A percentile compares a stretch with the other conserved stretches of the same genome.
Evolutionary conservation across 164 flowering plant species (phyloP).

Genomic region (Litsea cubeba): DNA sequence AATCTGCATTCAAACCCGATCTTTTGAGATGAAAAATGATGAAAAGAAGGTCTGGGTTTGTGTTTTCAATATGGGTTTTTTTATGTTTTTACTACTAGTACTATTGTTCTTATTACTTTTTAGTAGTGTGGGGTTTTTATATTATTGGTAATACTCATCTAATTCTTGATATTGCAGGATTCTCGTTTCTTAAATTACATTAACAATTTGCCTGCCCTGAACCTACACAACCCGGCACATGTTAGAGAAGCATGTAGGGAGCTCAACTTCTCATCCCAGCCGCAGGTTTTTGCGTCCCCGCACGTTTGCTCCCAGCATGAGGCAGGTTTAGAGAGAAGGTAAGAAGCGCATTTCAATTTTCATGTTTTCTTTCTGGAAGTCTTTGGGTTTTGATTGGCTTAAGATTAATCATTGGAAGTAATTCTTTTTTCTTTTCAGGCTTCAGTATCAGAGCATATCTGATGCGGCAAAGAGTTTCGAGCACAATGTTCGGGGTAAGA

Average conservation of each 20-base stretch:
- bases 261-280: conserved; percentile 32
- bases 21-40: too few relatives aligned
- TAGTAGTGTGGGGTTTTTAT: background rate
- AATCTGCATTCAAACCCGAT: too few relatives aligned
- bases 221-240: conserved; percentile 25
- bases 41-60: too few relatives aligned
- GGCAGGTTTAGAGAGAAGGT: conserved; percentile 31
- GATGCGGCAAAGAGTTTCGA: background rate
- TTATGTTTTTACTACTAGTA: background rate
- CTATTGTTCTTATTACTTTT: background rate
- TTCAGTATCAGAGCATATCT: background rate
- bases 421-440: background rate
- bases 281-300: conserved; percentile 46
- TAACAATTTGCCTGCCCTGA: conserved; percentile 40
- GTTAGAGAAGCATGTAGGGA: conserved; percentile 31
- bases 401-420: background rate
- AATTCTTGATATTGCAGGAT: conserved; percentile 30
- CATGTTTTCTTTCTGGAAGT: background rate
- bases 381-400: background rate
- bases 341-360: background rate
- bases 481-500: conserved; percentile 12
- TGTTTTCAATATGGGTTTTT: too few relatives aligned
- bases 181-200: conserved; percentile 37
- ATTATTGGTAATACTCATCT: background rate
- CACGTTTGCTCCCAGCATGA: conserved; percentile 22